phyloP scores from a whole-genome alignment of 2,329 filamentous ascomycete species.

The Pseudogymnoascus sp. region DNA sequence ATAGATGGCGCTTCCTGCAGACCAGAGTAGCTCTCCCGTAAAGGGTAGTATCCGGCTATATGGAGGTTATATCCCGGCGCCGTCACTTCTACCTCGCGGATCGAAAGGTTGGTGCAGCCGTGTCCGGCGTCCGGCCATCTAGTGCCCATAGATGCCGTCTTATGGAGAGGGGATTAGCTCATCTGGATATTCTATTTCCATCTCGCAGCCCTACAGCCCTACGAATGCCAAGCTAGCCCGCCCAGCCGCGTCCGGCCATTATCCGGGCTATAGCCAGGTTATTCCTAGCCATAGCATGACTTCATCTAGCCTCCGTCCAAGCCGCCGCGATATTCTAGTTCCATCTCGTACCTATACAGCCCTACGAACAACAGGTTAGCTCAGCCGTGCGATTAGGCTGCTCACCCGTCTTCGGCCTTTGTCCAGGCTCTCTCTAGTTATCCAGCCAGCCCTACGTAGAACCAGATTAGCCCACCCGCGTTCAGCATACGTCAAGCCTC shows the following conservation, averaged over 20 bases:
- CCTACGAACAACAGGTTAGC: too few relatives aligned
- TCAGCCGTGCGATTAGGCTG: too few relatives aligned
- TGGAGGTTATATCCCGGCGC: neutral
- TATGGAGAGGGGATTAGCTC: neutral
- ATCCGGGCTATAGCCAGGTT: neutral
- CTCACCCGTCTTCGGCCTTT: neutral
- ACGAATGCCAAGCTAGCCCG: neutral
- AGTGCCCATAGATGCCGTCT: neutral
- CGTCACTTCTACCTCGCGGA: neutral
- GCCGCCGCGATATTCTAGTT: neutral
- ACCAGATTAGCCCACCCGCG: neutral
- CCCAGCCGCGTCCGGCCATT: neutral
- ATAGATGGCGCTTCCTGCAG: neutral
- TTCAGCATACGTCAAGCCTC: neutral
- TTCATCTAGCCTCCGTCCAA: neutral
- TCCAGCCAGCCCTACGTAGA: neutral
- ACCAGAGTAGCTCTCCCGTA: neutral
- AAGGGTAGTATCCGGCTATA: neutral
- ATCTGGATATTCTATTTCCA: neutral
- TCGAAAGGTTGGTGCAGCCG: neutral
- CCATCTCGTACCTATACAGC: too few relatives aligned
- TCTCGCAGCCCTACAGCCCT: neutral
- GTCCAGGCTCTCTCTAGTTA: neutral
- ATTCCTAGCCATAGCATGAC: neutral
- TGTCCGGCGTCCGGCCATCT: neutral